phyloP scores from a whole-genome alignment of 2,329 filamentous ascomycete species.

The Venturiaceae sp. region DNA sequence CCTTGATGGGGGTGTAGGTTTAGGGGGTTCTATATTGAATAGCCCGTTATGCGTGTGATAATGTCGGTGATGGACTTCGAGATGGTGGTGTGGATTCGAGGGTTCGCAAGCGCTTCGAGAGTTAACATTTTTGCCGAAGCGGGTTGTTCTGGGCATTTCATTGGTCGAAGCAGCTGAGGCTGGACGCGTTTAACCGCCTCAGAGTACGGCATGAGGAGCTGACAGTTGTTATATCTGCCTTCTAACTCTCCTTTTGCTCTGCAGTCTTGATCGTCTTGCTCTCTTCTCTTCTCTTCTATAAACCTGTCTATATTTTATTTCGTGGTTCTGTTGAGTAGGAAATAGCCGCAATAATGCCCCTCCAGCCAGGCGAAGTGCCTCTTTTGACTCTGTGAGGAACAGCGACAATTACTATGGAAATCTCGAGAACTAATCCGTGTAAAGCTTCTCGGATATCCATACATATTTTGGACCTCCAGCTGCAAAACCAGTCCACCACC shows the following conservation, averaged over 20 bases:
- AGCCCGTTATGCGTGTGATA: not conserved
- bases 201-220: not conserved
- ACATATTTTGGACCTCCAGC: constrained; percentile 66
- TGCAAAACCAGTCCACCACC: constrained; percentile 62
- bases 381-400: constrained; percentile 35
- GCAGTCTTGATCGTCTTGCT: not conserved
- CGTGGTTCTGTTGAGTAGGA: not conserved
- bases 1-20: not conserved
- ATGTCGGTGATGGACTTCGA: not conserved
- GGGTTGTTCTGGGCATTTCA: not conserved
- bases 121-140: not conserved
- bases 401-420: not conserved
- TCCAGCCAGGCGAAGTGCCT: constrained; percentile 35
- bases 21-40: not conserved
- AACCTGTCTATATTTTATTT: not conserved
- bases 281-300: not conserved
- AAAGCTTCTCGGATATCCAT: constrained; percentile 67
- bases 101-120: not conserved
- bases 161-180: not conserved
- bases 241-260: not conserved
- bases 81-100: not conserved
- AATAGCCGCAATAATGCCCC: constrained; percentile 30
- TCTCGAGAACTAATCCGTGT: constrained; percentile 14
- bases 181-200: constrained; percentile 1
- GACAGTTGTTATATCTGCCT: not conserved